Base-by-base conservation (phyloP, 2,329 filamentous ascomycete species). In the Monosporascus ibericus region DNA sequence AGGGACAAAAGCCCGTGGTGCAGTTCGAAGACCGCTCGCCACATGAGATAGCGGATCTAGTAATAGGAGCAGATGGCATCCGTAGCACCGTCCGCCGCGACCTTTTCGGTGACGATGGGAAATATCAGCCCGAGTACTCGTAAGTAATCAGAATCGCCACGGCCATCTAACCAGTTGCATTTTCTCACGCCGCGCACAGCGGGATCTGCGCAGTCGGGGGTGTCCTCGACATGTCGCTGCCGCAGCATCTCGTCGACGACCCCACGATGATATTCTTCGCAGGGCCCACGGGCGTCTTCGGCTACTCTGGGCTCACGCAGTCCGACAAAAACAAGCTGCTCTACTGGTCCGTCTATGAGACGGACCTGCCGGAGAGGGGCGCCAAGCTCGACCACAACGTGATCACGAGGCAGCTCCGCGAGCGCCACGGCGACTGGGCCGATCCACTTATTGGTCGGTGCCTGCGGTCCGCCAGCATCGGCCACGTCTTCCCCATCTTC, bases 401-500 rank as follows among this genome's bases (percentile, higher is more conserved):
- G 22, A 55, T 57, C 37, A 38, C 52, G 22, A 36, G 27, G 14
- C 69, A 74, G 42, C 62, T 80, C 6, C 61, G 64, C 5, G 51
- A 63, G 18, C 68, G 76, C 3, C 74, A 79, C 54, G 58, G 58
- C 2, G 46, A 61, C n/a, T 80, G 76, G 76, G 65, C 66, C 11
- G 71, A 78, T 47, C 72, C 74, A 0, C 64, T 73, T 3, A 63
- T 79, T 15, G 44, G 60, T 1, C 65, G 66, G 4, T 62, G 74
- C 2, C 39, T 64, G 5, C 38, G 42, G 20, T 47, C 48, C 5
- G 57, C 49, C 9, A 57, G 68, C 1, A 64, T 75, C 6, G 63
- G 74, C 44, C 71, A 65, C 34, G 68, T 79, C 48, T 78, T 74
- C 50, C 77, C 77, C 3, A 74, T 71, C 0, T 80, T 72, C 69